Evolutionary conservation across 2,329 filamentous ascomycete genomes (phyloP).

Genomic region (Zarea fungicola): DNA sequence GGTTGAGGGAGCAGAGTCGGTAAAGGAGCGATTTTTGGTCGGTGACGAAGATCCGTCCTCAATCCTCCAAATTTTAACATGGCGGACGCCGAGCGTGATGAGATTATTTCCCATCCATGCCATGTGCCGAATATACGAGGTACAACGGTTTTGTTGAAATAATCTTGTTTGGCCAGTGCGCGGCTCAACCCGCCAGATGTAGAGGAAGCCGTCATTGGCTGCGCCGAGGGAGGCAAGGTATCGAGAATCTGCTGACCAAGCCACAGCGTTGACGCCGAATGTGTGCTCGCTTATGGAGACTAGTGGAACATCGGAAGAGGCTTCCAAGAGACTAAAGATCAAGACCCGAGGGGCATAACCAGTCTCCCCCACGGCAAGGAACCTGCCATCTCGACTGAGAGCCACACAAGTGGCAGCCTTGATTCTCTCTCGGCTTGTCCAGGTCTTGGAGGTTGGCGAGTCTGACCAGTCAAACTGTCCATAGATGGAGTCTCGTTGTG

Average conservation of each 20-base stretch:
- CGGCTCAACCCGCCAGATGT: constrained; percentile 83
- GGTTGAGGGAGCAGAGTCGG: constrained; percentile 33
- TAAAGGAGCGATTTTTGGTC: constrained; percentile 52
- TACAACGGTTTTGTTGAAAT: constrained; percentile 86
- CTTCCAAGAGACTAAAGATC: constrained; percentile 80
- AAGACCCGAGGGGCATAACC: constrained; percentile 89
- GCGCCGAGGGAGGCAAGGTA: constrained; percentile 85
- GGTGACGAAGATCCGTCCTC: constrained; percentile 63
- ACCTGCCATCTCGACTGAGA: constrained; percentile 80
- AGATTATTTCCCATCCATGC: constrained; percentile 82
- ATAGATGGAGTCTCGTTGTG: constrained; percentile 44
- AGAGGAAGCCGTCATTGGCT: constrained; percentile 89
- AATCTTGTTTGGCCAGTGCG: constrained; percentile 74
- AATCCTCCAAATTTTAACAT: constrained; percentile 89
- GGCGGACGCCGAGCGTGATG: constrained; percentile 81
- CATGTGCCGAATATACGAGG: constrained; percentile 78
- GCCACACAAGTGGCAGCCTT: constrained; percentile 91
- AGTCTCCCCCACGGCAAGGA: constrained; percentile 89
- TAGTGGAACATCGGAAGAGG: constrained; percentile 73
- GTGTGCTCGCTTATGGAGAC: constrained; percentile 85
- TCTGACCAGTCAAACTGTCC: constrained; percentile 54
- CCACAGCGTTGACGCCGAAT: constrained; percentile 81
- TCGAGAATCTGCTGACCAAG: constrained; percentile 81
- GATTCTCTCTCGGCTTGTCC: constrained; percentile 86
- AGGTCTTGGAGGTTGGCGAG: constrained; percentile 61